A percentile compares a stretch with the other conserved stretches of the same genome.
Evolutionary conservation across 2,329 filamentous ascomycete genomes (phyloP).

Genomic region (Stachybotrys elegans): DNA sequence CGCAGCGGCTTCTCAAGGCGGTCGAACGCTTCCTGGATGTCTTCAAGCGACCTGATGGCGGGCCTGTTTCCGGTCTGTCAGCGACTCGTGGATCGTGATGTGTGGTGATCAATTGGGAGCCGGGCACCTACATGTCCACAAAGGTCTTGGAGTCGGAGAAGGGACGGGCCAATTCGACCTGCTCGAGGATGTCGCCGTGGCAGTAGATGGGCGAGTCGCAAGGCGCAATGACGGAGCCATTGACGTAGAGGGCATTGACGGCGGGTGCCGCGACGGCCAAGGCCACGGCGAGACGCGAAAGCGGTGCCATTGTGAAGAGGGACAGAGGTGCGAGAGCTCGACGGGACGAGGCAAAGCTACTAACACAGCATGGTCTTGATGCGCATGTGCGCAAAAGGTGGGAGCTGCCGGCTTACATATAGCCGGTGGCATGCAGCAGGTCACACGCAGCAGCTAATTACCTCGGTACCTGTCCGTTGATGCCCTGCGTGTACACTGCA

Average conservation of each 20-base stretch:
- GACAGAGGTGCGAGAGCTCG: too few relatives aligned
- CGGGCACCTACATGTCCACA: conserved; percentile 55
- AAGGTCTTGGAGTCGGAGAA: conserved; percentile 68
- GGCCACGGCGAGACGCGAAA: conserved; percentile 18
- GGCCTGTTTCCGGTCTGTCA: too few relatives aligned
- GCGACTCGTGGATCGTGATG: too few relatives aligned
- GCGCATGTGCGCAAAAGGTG: too few relatives aligned
- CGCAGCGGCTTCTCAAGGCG: conserved; percentile 54
- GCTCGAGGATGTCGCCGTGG: conserved; percentile 56
- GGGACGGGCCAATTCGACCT: conserved; percentile 58
- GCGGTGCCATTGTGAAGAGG: conserved; percentile 17
- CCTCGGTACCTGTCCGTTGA: too few relatives aligned
- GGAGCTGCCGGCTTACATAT: too few relatives aligned
- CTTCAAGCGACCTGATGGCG: conserved; percentile 51
- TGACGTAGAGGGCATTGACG: conserved; percentile 47
- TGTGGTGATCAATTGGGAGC: too few relatives aligned
- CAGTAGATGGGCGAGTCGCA: conserved; percentile 67
- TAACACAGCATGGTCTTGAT: too few relatives aligned
- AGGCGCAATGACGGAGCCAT: conserved; percentile 56
- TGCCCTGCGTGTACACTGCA: too few relatives aligned
- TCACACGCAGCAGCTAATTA: too few relatives aligned
- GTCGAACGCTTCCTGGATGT: conserved; percentile 57
- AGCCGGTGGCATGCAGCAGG: too few relatives aligned
- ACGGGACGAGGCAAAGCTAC: too few relatives aligned
- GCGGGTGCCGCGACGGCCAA: conserved; percentile 20